Evolutionary conservation across 768 basidiomycete genomes (phyloP).

Genomic region (Lentinus brumalis): DNA sequence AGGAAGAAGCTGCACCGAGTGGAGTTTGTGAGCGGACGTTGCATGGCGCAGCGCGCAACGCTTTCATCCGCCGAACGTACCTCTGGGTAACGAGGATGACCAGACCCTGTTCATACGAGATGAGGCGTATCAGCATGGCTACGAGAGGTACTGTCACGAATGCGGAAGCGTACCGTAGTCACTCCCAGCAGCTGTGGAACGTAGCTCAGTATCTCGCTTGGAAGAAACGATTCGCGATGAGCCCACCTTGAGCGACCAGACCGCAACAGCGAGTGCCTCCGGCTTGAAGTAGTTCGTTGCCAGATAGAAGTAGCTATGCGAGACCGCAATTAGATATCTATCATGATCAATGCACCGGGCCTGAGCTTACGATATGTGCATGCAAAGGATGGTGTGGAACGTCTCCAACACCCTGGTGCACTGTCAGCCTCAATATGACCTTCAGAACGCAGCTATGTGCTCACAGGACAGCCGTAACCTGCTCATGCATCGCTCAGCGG

Average conservation of each 20-base stretch:
- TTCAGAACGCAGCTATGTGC: background rate
- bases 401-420: background rate
- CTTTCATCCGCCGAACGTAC: background rate
- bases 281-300: slow-evolving; percentile 13
- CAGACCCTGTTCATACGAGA: background rate
- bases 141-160: no score
- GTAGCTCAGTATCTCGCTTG: no score
- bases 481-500: background rate
- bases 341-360: background rate
- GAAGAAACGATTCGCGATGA: background rate
- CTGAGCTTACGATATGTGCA: background rate
- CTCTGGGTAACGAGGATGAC: slow-evolving; percentile 3
- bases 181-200: slow-evolving; percentile 6
- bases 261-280: background rate
- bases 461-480: background rate
- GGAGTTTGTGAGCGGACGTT: background rate
- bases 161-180: slow-evolving; percentile 1
- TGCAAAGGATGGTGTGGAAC: background rate
- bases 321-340: background rate
- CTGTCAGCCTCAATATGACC: no score
- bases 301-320: slow-evolving; percentile 11
- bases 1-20: slow-evolving; percentile 5
- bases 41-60: background rate
- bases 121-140: background rate
- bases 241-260: background rate